These are phyloP conservation scores for Xylariales sp. DNA, from an alignment of 2,329 filamentous ascomycete species.

Conservation along the genomic window DNA sequence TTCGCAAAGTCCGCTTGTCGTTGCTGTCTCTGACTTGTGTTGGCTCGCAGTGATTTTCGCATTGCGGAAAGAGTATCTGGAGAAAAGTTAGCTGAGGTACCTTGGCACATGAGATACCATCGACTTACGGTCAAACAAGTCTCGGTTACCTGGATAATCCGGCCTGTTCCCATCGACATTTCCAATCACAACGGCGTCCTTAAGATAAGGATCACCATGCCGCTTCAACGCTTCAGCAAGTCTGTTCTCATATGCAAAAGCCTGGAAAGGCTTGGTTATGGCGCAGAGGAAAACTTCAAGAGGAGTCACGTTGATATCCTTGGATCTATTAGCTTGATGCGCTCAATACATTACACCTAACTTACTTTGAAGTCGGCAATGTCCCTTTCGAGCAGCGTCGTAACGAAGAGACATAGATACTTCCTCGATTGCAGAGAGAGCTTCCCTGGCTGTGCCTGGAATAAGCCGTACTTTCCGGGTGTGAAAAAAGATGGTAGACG, in stretches of 20 bases:
- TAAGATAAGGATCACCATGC: slow-evolving; percentile 38
- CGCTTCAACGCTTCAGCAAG: slow-evolving; percentile 42
- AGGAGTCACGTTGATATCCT: slow-evolving; percentile 39
- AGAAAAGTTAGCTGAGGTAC: background rate
- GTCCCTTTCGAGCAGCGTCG: slow-evolving; percentile 41
- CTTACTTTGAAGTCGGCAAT: slow-evolving; percentile 40
- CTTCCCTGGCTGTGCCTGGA: slow-evolving; percentile 36
- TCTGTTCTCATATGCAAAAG: slow-evolving; percentile 43
- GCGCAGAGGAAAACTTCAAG: slow-evolving; percentile 49
- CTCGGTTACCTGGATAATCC: slow-evolving; percentile 44
- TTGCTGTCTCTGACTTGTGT: slow-evolving; percentile 28
- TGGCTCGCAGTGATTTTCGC: slow-evolving; percentile 41
- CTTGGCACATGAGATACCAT: background rate
- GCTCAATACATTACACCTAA: background rate
- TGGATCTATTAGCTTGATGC: slow-evolving; percentile 11
- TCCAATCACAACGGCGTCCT: slow-evolving; percentile 31
- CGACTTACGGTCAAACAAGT: slow-evolving; percentile 42
- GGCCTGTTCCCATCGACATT: too few species aligned
- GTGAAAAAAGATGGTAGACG: slow-evolving; percentile 42
- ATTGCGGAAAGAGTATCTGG: slow-evolving; percentile 41
- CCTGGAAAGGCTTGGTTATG: slow-evolving; percentile 44
- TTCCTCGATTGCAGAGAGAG: slow-evolving; percentile 37
- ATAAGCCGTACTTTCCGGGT: slow-evolving; percentile 44
- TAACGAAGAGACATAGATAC: slow-evolving; percentile 47
- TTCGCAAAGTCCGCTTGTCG: slow-evolving; percentile 37